These are phyloP conservation scores for Cytospora schulzeri DNA, from an alignment of 2,329 filamentous ascomycete species.

Conservation along the genomic window DNA sequence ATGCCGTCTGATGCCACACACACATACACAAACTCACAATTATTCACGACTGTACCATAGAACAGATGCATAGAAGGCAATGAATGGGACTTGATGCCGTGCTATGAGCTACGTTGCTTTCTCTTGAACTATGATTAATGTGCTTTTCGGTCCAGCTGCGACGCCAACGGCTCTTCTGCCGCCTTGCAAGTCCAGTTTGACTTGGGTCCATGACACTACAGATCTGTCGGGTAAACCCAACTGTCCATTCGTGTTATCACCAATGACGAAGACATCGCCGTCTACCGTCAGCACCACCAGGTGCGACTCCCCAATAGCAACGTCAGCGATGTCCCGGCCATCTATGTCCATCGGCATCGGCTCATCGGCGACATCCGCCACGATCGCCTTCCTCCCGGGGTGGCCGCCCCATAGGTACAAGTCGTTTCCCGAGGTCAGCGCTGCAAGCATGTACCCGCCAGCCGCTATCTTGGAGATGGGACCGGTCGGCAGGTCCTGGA, in stretches of 20 bases:
- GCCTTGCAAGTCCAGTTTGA: slow-evolving; percentile 35
- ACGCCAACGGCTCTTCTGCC: slow-evolving; percentile 44
- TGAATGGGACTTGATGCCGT: slow-evolving; percentile 27
- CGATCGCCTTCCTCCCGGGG: slow-evolving; percentile 38
- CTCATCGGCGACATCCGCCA: slow-evolving; percentile 33
- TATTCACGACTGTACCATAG: slow-evolving; percentile 43
- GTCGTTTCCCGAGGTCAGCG: slow-evolving; percentile 58
- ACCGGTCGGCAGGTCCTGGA: slow-evolving; percentile 53
- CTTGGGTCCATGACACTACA: slow-evolving; percentile 40
- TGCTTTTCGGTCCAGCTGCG: slow-evolving; percentile 50
- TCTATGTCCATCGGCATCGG: slow-evolving; percentile 51
- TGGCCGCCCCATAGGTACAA: slow-evolving; percentile 65
- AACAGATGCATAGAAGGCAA: slow-evolving; percentile 37
- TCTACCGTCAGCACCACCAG: slow-evolving; percentile 56
- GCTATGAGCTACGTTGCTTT: slow-evolving; percentile 24
- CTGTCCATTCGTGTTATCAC: slow-evolving; percentile 61
- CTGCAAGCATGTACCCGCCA: slow-evolving; percentile 59
- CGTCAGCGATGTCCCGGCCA: slow-evolving; percentile 55
- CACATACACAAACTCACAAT: no score
- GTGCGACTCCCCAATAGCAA: slow-evolving; percentile 61
- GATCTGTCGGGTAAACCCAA: slow-evolving; percentile 48
- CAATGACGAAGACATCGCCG: slow-evolving; percentile 56
- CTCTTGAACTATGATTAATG: slow-evolving; percentile 48
- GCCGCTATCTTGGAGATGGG: slow-evolving; percentile 56
- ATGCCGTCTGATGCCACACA: slow-evolving; percentile 30